Base-by-base conservation (phyloP, 2,329 filamentous ascomycete genomes). In the Beauveria caledonica region DNA sequence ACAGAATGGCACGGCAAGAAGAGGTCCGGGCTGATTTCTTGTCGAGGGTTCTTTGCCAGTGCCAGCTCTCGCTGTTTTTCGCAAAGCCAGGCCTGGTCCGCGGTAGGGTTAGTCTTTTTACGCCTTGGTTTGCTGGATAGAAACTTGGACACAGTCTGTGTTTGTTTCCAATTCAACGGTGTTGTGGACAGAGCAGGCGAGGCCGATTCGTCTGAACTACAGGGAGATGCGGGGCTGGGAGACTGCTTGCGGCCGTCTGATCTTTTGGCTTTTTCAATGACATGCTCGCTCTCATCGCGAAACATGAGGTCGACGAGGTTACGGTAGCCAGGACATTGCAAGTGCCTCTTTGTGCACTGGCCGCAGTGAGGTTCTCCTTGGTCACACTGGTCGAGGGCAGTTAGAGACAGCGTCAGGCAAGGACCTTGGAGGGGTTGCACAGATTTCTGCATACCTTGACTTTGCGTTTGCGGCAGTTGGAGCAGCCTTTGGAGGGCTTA, bases 271-370 rank as follows among this genome's bases (percentile, higher is more conserved):
- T 80, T 82, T 65, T 78, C 77, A 64, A 80, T 80, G 60, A 84
- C 80, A 66, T 81, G 79, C 36, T 75, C 76, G 63, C 78, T 84
- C 68, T 84, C 79, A 65, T 84, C 79, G 46, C 81, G 77, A 64
- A 84, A 84, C 74, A 84, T 82, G 62, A 84, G 74, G 64, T 84
- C 81, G 45, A 81, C 76, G 53, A 79, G 72, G 63, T 81, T 80
- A 48, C 81, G 73, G 65, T 84, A 84, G 60, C 81, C 81, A 36
- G 81, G 80, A 62, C 81, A 84, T 69, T 70, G 62, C 57, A 79
- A 74, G 61, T 78, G 74, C 46, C 79, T 77, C 66, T 81, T 81
- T 54, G 76, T 74, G 67, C 81, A 84, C 68, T 84, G 81, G 52
- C 79, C 79, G 61, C 81, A 84, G 51, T 76, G 74, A 10, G 78